Evolutionary conservation across 345 rosid species (phyloP), one percentile per base, ranked within the genome.

Genomic region (Dovyalis caffra): DNA sequence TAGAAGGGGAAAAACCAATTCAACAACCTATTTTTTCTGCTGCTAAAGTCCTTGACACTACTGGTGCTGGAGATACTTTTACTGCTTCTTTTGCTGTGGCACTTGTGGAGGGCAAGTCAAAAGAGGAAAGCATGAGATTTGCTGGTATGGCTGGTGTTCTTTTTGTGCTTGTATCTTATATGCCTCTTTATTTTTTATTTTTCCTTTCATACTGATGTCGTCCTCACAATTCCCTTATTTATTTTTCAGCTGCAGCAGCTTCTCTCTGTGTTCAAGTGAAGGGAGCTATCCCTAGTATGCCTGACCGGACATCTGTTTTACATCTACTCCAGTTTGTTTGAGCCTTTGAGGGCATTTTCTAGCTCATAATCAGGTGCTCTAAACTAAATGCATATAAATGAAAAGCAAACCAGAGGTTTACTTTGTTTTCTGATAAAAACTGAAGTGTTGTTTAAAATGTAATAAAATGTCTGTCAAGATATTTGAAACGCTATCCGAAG

Each of bases 51-150:
- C 53, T 93, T 1, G 99, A 95, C 85, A 91, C 99, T 2, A 95
- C 99, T 14, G 99, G 99, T 70, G 99, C 99, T 1, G 99, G 99
- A 9, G 99, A 95, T 83, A 95, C 99, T 45, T 95, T 90, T 75
- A 95, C 98, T 4, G 96, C 99, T 40, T 88, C 99, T 14, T 95
- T 93, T 86, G 97, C 98, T 16, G 99, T 95, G 81, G 96, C 98
- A 51, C 79, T 90, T 70, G 89, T 89, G 4, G 98, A 95, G 83
- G 99, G 98, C 66, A 95, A 87, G 77, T 74, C 93, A 26, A 84
- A 74, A 85, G 86, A 77, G 75, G 92, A 88, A 77, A 90, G 94
- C 83, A 78, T 93, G 86, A 88, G 84, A 89, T 95, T 90, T 86
- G 99, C 99, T 23, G 95, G 97, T 95, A 88, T 61, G 75, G 31